Conservation (phyloP, 164 flowering plant genomes). For the Nymphaea thermarum region DNA sequence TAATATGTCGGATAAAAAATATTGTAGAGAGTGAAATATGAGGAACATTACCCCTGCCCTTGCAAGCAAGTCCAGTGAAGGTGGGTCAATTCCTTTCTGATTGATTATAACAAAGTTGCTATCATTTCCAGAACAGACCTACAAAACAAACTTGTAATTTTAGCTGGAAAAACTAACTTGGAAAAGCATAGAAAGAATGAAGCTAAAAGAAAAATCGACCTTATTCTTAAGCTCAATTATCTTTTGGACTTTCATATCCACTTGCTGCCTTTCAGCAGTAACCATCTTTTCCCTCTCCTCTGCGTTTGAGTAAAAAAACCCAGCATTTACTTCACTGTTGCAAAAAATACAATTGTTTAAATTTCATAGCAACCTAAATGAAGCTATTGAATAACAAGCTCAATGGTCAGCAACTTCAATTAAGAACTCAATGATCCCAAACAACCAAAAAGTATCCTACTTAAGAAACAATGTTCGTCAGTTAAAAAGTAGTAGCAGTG, state of each 20-base stretch:
- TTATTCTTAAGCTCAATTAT: slow-evolving; percentile 86
- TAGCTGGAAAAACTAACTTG: not conserved
- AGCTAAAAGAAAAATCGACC: slow-evolving; percentile 20
- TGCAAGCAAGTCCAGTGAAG: slow-evolving; percentile 89
- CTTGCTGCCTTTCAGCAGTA: slow-evolving; percentile 81
- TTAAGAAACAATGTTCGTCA: too few species aligned
- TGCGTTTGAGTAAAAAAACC: slow-evolving; percentile 96
- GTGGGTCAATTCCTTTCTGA: slow-evolving; percentile 98
- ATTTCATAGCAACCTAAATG: not conserved
- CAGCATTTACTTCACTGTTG: slow-evolving; percentile 96
- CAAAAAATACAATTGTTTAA: too few species aligned
- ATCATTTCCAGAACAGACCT: slow-evolving; percentile 82
- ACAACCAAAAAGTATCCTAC: too few species aligned
- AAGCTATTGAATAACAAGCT: not conserved
- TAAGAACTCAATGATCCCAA: too few species aligned
- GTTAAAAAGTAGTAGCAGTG: too few species aligned
- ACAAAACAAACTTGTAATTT: slow-evolving; percentile 10
- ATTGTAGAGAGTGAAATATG: not conserved
- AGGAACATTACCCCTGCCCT: slow-evolving; percentile 64
- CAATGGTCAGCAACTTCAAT: too few species aligned
- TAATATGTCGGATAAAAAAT: too few species aligned
- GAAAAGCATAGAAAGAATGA: not conserved
- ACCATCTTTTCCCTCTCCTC: slow-evolving; percentile 99
- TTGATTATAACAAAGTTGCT: slow-evolving; percentile 82
- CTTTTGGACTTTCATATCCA: slow-evolving; percentile 82